Percentiles rank a stretch among this genome's conserved stretches.
Evolutionary conservation across 73 alveolate species (phyloP).

Genomic region (Tetrahymena malaccensis): DNA sequence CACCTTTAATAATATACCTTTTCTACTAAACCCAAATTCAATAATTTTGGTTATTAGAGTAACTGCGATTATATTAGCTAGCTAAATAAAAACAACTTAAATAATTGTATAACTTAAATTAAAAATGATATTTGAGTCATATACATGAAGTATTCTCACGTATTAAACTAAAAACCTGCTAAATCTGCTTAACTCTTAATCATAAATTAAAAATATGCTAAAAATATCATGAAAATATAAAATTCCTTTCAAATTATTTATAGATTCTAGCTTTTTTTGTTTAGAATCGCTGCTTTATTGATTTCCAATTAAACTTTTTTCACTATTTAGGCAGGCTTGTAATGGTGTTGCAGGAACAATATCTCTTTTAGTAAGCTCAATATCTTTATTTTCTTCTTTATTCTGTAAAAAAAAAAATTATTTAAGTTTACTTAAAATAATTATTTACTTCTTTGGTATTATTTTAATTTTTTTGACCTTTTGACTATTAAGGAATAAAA

Average conservation of each 20-base stretch:
- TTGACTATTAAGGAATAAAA: background rate
- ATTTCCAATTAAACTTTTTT: background rate
- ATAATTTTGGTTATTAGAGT: background rate
- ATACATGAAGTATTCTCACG: background rate
- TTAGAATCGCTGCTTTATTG: background rate
- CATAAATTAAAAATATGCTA: background rate
- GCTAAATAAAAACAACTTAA: background rate
- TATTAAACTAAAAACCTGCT: background rate
- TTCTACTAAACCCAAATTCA: background rate
- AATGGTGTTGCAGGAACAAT: background rate
- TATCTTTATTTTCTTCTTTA: background rate
- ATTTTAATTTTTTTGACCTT: no score
- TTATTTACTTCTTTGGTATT: background rate
- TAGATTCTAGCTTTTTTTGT: background rate
- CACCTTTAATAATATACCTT: background rate
- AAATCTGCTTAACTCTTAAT: background rate
- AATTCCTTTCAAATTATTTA: background rate
- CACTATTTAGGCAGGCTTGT: background rate
- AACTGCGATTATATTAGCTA: background rate
- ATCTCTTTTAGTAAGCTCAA: background rate
- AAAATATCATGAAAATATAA: background rate
- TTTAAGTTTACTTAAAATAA: no score
- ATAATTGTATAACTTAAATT: background rate
- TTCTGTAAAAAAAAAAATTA: background rate
- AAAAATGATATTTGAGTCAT: background rate